A percentile compares a stretch with the other conserved stretches of the same genome.
phyloP scores from a whole-genome alignment of 2,329 filamentous ascomycete species.

The Aspergillus uvarum region DNA sequence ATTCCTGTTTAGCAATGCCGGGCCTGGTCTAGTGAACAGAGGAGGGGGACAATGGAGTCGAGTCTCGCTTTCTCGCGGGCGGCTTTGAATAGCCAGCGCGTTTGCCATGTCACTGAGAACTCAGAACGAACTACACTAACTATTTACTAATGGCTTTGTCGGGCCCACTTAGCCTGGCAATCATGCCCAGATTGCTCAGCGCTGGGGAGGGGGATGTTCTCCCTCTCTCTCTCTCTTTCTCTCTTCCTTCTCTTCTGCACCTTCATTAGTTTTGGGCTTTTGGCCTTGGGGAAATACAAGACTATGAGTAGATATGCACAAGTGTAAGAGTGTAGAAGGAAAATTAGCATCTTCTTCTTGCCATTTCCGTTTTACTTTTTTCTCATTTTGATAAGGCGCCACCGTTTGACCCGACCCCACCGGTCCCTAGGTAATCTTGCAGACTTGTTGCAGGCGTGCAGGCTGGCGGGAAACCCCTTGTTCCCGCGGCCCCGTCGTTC shows the following conservation, averaged over 20 bases:
- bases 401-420: conserved; percentile 22
- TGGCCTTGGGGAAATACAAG: too few relatives aligned
- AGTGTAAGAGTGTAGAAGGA: too few relatives aligned
- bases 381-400: conserved; percentile 12
- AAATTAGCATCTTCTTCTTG: too few relatives aligned
- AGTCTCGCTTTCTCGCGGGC: conserved; percentile 1
- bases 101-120: conserved; percentile 17
- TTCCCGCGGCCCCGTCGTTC: conserved; percentile 26
- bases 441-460: conserved; percentile 21
- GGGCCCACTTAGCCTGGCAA: conserved; percentile 19
- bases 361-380: too few relatives aligned
- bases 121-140: conserved; percentile 6
- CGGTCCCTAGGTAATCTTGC: conserved; percentile 31
- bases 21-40: neutral
- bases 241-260: too few relatives aligned
- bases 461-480: conserved; percentile 21
- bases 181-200: neutral
- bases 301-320: too few relatives aligned
- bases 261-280: too few relatives aligned
- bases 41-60: conserved; percentile 5
- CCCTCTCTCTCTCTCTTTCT: too few relatives aligned
- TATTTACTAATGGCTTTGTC: conserved; percentile 10
- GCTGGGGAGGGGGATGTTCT: neutral
- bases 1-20: neutral
- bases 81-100: conserved; percentile 9